Percentiles rank a stretch among this genome's conserved stretches.
Evolutionary conservation across 768 basidiomycete species (phyloP).

Genomic region (Lactarius indigo): DNA sequence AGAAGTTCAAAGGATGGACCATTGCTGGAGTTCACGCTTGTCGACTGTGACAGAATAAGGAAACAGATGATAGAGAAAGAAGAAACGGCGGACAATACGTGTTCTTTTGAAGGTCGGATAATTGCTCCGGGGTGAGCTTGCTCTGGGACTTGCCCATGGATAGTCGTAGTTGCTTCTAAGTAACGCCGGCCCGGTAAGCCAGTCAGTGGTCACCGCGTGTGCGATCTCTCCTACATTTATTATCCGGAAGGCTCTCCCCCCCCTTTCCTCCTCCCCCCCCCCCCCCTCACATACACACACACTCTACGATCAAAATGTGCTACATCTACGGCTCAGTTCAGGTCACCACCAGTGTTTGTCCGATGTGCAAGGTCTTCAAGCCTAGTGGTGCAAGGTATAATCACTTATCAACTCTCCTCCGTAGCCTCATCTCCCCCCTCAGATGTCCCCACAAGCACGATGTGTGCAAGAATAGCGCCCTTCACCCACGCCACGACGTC

Average conservation of each 20-base stretch:
- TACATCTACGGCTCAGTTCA: conserved; percentile 65
- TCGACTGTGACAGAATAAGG: conserved; percentile 55
- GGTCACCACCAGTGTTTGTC: conserved; percentile 64
- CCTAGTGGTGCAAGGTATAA: conserved; percentile 53
- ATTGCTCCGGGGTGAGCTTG: conserved; percentile 91
- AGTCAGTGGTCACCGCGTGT: background rate
- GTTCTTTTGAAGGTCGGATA: conserved; percentile 93
- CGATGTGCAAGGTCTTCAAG: conserved; percentile 83
- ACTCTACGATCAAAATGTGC: conserved; percentile 52
- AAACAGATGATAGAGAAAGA: background rate
- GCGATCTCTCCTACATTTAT: conserved; percentile 12
- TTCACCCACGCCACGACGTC: conserved; percentile 75
- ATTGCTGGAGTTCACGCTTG: conserved; percentile 96
- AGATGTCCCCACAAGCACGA: conserved; percentile 79
- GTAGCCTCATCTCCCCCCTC: conserved; percentile 27
- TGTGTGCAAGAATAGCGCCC: conserved; percentile 67
- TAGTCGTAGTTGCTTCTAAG: background rate
- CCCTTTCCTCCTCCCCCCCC: conserved; percentile 14
- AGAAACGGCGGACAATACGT: conserved; percentile 77
- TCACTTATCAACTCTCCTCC: conserved; percentile 17
- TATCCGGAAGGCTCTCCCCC: background rate
- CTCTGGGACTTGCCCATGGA: conserved; percentile 96
- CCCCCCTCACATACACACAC: conserved; percentile 15
- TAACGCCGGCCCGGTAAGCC: background rate
- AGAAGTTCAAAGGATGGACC: conserved; percentile 42